Percentiles rank a stretch among this genome's conserved stretches.
Evolutionary conservation across 2,329 filamentous ascomycete species (phyloP).

Genomic region (Colletotrichum noveboracense): DNA sequence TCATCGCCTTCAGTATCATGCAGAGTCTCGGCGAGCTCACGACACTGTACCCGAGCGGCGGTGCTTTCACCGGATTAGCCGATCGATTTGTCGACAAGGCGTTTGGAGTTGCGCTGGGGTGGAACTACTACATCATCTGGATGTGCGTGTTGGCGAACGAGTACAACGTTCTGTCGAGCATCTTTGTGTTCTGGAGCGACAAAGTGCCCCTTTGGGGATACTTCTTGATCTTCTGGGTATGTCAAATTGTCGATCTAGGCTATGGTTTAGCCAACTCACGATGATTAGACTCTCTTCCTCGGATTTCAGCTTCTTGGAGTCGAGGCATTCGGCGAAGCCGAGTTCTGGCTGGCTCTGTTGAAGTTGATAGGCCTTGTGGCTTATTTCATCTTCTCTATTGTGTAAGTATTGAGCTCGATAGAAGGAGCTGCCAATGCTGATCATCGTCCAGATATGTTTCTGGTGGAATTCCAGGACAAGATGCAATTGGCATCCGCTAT

Average conservation of each 20-base stretch:
- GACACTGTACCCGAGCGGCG: slow-evolving; percentile 73
- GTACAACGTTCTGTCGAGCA: slow-evolving; percentile 72
- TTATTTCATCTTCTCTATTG: slow-evolving; percentile 76
- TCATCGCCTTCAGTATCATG: slow-evolving; percentile 72
- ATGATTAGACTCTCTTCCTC: slow-evolving; percentile 59
- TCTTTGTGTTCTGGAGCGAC: slow-evolving; percentile 70
- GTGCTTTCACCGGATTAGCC: slow-evolving; percentile 73
- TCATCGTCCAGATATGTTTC: slow-evolving; percentile 57
- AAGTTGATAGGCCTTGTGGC: slow-evolving; percentile 74
- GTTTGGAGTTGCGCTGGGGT: slow-evolving; percentile 71
- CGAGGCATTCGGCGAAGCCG: slow-evolving; percentile 77
- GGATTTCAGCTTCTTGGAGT: slow-evolving; percentile 75
- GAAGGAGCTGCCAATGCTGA: not conserved
- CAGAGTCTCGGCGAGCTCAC: slow-evolving; percentile 78
- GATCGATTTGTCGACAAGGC: slow-evolving; percentile 75
- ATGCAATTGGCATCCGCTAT: slow-evolving; percentile 69
- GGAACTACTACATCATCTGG: slow-evolving; percentile 77
- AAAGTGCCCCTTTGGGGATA: slow-evolving; percentile 68
- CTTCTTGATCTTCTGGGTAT: slow-evolving; percentile 75
- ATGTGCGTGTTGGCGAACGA: slow-evolving; percentile 71
- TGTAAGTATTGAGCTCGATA: slow-evolving; percentile 39
- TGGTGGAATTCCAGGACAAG: slow-evolving; percentile 66
- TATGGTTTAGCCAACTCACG: not conserved
- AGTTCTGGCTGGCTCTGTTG: slow-evolving; percentile 79
- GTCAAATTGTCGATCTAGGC: slow-evolving; percentile 7